Evolutionary conservation across 2,329 filamentous ascomycete genomes (phyloP).

Genomic region (Aspergillus luchuensis): DNA sequence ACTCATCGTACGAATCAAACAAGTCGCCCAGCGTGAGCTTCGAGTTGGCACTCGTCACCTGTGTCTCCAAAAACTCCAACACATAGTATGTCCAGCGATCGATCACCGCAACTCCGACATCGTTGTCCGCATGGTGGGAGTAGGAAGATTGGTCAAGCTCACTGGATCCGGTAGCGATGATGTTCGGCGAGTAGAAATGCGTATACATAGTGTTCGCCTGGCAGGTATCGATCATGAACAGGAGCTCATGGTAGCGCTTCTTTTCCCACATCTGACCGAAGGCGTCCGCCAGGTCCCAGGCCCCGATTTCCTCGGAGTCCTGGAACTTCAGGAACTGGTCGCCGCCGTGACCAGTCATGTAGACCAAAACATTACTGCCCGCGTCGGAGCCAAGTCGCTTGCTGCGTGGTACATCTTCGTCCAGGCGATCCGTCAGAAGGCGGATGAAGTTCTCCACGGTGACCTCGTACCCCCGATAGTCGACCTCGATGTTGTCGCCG

Average conservation of each 20-base stretch:
- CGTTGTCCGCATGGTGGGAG: slow-evolving; percentile 96
- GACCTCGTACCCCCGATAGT: slow-evolving; percentile 97
- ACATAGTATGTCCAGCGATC: slow-evolving; percentile 99
- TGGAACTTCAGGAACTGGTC: slow-evolving; percentile 99
- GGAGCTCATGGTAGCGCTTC: slow-evolving; percentile 95
- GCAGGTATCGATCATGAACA: slow-evolving; percentile 99
- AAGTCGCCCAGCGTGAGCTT: slow-evolving; percentile 91
- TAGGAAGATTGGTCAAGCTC: slow-evolving; percentile 96
- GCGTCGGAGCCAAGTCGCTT: slow-evolving; percentile 94
- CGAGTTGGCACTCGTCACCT: slow-evolving; percentile 80
- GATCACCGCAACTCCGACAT: slow-evolving; percentile 96
- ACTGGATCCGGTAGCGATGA: slow-evolving; percentile 95
- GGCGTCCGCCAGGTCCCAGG: slow-evolving; percentile 92
- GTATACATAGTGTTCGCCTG: slow-evolving; percentile 99
- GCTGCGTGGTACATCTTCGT: slow-evolving; percentile 90
- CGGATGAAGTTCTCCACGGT: slow-evolving; percentile 99
- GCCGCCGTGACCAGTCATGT: slow-evolving; percentile 98
- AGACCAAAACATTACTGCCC: slow-evolving; percentile 93
- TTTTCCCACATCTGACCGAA: slow-evolving; percentile 99
- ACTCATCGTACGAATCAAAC: slow-evolving; percentile 93
- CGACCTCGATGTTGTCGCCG: slow-evolving; percentile 98
- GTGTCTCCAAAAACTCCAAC: slow-evolving; percentile 89
- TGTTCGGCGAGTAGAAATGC: slow-evolving; percentile 96
- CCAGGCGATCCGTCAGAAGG: slow-evolving; percentile 88
- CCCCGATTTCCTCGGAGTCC: slow-evolving; percentile 95